Evolutionary conservation across 305 asterid genomes (phyloP), one percentile per base, ranked within the genome.

Genomic region (Galium porrigens): DNA sequence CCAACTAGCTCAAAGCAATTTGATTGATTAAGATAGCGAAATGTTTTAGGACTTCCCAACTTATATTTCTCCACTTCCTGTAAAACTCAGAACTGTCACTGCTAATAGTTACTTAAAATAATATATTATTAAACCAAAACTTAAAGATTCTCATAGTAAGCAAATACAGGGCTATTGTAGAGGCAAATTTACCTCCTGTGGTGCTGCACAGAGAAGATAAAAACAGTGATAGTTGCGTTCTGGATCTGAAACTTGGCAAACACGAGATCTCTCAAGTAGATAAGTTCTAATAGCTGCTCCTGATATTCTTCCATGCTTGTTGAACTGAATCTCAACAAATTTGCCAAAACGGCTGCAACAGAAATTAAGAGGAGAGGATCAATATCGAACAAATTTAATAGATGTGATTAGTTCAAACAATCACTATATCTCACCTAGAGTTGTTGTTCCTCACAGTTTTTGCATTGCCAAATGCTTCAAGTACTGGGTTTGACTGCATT

Each of bases 401-500:
- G 63, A 34, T 14, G 32, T 20, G 58, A 73, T 58, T 58, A 34
- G 48, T 71, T 53, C 46, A 65, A 53, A 57, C 42, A 62, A 56
- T 27, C 69, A 58, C 9, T 65, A 42, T 33, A 53, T 57, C 75
- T 79, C 68, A 84, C 96, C 96, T 88, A 49, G 96, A 88, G 78
- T 88, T 88, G 82, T 89, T 86, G 65, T 89, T 86, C 83, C 94
- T 81, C 55, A 89, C 95, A 44, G 96, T 89, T 86, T 89, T 89
- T 72, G 96, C 96, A 78, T 89, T 89, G 70, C 96, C 95, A 77
- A 89, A 89, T 81, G 96, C 96, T 83, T 89, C 96, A 58, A 89
- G 90, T 41, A 89, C 94, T 34, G 96, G 96, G 73, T 86, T 89
- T 44, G 96, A 89, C 96, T 89, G 94, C 86, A 89, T 29, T 29